These are phyloP conservation scores for Penicillium brasilianum DNA, from an alignment of 2,329 filamentous ascomycete genomes.

Conservation along the genomic window DNA sequence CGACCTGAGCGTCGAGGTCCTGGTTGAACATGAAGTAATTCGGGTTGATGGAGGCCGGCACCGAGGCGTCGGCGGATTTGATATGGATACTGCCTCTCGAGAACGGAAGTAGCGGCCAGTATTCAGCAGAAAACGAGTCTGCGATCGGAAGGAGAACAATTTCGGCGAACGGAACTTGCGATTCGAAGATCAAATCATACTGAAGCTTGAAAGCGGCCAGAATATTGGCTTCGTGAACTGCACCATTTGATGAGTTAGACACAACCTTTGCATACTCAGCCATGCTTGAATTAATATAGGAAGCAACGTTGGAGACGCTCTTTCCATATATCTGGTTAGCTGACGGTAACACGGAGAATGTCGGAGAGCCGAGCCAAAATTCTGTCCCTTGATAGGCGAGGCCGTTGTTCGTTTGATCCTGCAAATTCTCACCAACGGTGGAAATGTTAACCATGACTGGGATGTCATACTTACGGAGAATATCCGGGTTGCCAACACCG, in stretches of 20 bases:
- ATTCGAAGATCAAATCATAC: slow-evolving; percentile 35
- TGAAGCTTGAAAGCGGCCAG: slow-evolving; percentile 34
- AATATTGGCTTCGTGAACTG: slow-evolving; percentile 31
- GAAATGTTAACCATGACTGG: slow-evolving; percentile 37
- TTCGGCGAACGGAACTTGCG: slow-evolving; percentile 32
- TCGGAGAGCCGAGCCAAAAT: slow-evolving; percentile 27
- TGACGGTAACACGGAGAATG: slow-evolving; percentile 30
- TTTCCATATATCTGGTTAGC: slow-evolving; percentile 34
- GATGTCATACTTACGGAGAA: slow-evolving; percentile 36
- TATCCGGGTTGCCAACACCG: slow-evolving; percentile 57
- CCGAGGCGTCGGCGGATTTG: slow-evolving; percentile 25
- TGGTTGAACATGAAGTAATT: slow-evolving; percentile 37
- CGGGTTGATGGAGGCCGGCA: slow-evolving; percentile 32
- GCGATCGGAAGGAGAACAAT: slow-evolving; percentile 30
- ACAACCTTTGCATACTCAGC: slow-evolving; percentile 31
- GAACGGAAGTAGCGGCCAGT: slow-evolving; percentile 37
- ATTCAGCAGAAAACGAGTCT: slow-evolving; percentile 25
- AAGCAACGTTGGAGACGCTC: slow-evolving; percentile 23
- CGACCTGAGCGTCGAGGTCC: slow-evolving; percentile 28
- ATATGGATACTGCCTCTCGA: slow-evolving; percentile 36
- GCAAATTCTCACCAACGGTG: slow-evolving; percentile 56
- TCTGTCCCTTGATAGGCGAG: slow-evolving; percentile 23
- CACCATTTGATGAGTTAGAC: slow-evolving; percentile 31
- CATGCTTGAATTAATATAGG: slow-evolving; percentile 28
- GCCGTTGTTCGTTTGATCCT: slow-evolving; percentile 48